Base-by-base conservation (phyloP, 1,139 yeast genomes). In the Yamadazyma mexicana region DNA sequence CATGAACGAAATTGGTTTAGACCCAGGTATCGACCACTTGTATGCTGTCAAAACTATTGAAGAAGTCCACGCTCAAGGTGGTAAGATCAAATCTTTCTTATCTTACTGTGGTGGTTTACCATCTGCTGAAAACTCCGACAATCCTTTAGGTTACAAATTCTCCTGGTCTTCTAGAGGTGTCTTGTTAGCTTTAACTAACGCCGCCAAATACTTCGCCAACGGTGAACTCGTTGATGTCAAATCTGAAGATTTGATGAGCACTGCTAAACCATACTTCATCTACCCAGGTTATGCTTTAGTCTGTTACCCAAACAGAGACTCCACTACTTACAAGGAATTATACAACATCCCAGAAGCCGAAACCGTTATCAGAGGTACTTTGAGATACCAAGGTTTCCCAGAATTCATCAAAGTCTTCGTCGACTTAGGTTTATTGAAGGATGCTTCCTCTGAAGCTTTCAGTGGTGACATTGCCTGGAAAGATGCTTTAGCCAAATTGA, bases 131-230 rank as follows among this genome's bases (percentile, higher is more conserved):
- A 80, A 83, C 65, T 91, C 98, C 26, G 96, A 88, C 71, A 92
- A 92, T 69, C 98, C 98, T 44, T 79, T 92, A 64, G 98, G 98
- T 52, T 92, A 92, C 81, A 92, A 92, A 75, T 92, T 92, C 72
- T 91, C 98, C 34, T 92, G 98, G 98, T 88, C 97, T 33, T 89
- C 98, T 35, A 83, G 98, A 69, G 98, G 98, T 69, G 98, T 92
- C 34, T 74, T 92, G 59, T 79, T 92, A 58, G 98, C 98, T 18
- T 79, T 92, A 62, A 84, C 96, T 77, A 92, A 92, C 75, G 75
- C 86, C 46, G 98, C 98, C 50, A 82, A 79, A 58, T 91, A 81
- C 75, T 91, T 84, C 81, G 73, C 83, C 68, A 83, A 88, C 58
- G 98, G 97, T 56, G 64, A 87, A 61, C 67, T 88, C 54, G 95